A percentile compares a stretch with the other conserved stretches of the same genome.
Evolutionary conservation across 1,139 yeast species (phyloP).

Genomic region (Debaryomycetaceae sp.): DNA sequence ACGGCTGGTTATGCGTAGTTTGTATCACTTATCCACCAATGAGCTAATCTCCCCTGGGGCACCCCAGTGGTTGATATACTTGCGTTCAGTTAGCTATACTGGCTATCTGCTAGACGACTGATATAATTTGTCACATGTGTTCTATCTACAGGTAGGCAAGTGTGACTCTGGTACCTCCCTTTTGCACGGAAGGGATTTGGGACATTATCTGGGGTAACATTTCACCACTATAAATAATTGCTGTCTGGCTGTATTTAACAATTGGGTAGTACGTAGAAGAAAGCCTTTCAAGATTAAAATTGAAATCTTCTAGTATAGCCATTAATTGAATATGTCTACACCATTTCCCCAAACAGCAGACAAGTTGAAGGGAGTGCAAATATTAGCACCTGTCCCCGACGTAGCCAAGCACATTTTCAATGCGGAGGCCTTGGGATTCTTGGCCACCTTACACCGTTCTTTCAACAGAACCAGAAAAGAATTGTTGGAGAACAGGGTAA

Average conservation of each 20-base stretch:
- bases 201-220: conserved; percentile 3
- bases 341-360: conserved; percentile 55
- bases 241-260: neutral
- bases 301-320: too few relatives aligned
- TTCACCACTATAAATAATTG: neutral
- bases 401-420: conserved; percentile 61
- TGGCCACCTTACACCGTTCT: conserved; percentile 70
- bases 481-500: conserved; percentile 57
- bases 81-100: neutral
- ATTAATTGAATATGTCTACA: conserved; percentile 27
- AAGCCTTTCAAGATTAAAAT: too few relatives aligned
- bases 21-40: neutral
- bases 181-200: conserved; percentile 11
- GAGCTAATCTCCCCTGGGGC: neutral
- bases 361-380: conserved; percentile 59
- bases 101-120: neutral
- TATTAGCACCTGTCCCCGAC: conserved; percentile 60
- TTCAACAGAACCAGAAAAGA: conserved; percentile 60
- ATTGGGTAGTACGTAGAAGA: too few relatives aligned
- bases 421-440: conserved; percentile 66
- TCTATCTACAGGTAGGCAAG: neutral
- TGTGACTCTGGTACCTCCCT: neutral
- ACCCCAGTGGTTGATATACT: neutral
- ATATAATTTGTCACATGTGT: neutral
- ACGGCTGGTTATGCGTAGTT: neutral